These are phyloP conservation scores for Pseudotulostoma volvatum DNA, from an alignment of 495 filamentous ascomycete species.

Conservation along the genomic window DNA sequence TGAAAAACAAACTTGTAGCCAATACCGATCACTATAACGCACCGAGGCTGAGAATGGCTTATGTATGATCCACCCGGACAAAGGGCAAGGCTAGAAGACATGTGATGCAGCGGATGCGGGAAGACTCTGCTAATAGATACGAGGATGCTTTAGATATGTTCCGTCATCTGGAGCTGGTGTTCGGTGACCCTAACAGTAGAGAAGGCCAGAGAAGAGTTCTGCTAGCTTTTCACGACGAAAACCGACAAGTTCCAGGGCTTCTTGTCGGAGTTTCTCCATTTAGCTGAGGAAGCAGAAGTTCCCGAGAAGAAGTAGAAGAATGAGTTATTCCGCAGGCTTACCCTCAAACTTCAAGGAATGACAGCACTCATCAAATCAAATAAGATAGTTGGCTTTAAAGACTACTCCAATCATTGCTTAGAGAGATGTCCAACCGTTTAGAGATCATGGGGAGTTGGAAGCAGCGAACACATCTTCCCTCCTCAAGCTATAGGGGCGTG, in stretches of 20 bases:
- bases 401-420: neutral
- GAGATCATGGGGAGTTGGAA: neutral
- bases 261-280: slow-evolving; percentile 2
- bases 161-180: neutral
- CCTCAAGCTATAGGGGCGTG: too few relatives aligned
- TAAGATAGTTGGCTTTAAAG: too few relatives aligned
- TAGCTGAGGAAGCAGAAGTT: slow-evolving; percentile 1
- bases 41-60: neutral
- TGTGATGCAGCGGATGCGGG: too few relatives aligned
- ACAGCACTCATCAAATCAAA: too few relatives aligned
- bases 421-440: neutral
- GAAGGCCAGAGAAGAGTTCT: neutral
- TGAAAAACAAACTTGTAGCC: neutral
- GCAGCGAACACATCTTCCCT: neutral
- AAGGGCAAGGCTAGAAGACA: too few relatives aligned
- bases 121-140: too few relatives aligned
- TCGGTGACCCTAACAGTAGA: neutral
- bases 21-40: slow-evolving; percentile 1
- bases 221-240: neutral
- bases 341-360: neutral
- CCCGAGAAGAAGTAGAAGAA: slow-evolving; percentile 1
- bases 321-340: too few relatives aligned
- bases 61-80: too few relatives aligned
- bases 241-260: slow-evolving; percentile 2
- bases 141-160: too few relatives aligned